These are phyloP conservation scores for Rhamnella rubrinervis DNA, from an alignment of 331 rosid genomes.

Conservation along the genomic window DNA sequence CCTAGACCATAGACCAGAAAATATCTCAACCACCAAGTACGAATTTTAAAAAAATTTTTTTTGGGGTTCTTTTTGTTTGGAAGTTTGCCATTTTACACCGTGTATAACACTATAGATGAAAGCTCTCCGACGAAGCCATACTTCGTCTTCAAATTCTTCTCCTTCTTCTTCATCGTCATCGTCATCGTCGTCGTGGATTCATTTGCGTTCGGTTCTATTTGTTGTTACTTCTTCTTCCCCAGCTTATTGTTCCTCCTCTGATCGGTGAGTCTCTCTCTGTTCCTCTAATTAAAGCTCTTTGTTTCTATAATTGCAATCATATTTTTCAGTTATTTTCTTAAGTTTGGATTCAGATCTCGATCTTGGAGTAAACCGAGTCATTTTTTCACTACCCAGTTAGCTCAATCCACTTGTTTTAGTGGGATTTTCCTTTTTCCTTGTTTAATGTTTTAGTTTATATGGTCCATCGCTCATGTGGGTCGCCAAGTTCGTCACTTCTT, in stretches of 20 bases:
- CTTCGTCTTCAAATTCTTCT: conserved; percentile 60
- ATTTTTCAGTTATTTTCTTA: conserved; percentile 36
- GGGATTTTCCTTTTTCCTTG: conserved; percentile 3
- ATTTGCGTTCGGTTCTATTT: conserved; percentile 96
- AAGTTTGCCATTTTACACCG: not conserved
- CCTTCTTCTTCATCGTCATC: conserved; percentile 45
- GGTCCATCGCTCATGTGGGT: not conserved
- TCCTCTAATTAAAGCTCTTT: conserved; percentile 20
- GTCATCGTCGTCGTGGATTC: conserved; percentile 92
- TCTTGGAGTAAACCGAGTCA: conserved; percentile 32
- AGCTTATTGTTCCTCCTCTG: conserved; percentile 87
- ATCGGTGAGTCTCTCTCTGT: conserved; percentile 89
- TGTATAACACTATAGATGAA: conserved; percentile 66
- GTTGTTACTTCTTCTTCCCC: conserved; percentile 96
- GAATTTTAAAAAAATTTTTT: not conserved
- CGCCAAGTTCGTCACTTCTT: conserved; percentile 10
- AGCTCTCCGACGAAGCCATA: conserved; percentile 85
- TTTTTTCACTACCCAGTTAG: conserved; percentile 39
- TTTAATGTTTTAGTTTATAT: not conserved
- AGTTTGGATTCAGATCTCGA: conserved; percentile 58
- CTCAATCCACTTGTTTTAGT: conserved; percentile 41
- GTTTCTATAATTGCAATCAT: conserved; percentile 22
- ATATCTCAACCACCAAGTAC: not conserved
- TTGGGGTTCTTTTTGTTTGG: not conserved
- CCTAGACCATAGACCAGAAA: conserved; percentile 15